Evolutionary conservation across 106 monocot species (phyloP), one percentile per base, ranked within the genome.

Genomic region (Dioscorea dumetorum): DNA sequence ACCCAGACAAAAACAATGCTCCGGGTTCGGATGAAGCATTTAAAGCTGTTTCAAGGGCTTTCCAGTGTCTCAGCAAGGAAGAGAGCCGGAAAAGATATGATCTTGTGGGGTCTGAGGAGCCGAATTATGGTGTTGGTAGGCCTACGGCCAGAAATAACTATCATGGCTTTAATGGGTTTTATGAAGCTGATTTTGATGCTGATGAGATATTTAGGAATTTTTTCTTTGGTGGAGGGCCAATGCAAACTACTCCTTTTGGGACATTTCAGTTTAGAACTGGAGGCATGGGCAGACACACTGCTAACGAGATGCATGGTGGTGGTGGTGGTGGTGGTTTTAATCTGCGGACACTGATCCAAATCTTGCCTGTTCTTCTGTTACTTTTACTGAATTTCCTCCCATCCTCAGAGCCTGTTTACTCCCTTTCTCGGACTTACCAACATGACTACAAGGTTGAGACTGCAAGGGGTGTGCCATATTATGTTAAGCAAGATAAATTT

Each of bases 121-220:
- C 83, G 41, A 41, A 41, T 6, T 41, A 41, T 35, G n/a, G 54
- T 22, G 49, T 22, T 8, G 22, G n/a, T 13, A 72, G 80, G 54
- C 57, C 70, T 35, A 21, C 86, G 0, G 68, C 73, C 0, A 73
- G 86, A 32, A 69, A 76, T 48, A 32, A 52, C 41, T 41, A 41
- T 28, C 63, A 73, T 68, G 87, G 83, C 2, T 80, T 75, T 59
- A 78, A 81, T 65, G 97, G 95, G 4, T 86, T 85, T 59, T 88
- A 95, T 48, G 93, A 90, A 12, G 91, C 70, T 34, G 93, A 93
- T 10, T 68, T 99, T 56, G 92, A 99, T 76, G 82, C 97, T 1
- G 93, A 99, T 52, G 97, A 93, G 83, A 93, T 99, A 22, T 99
- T 99, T 64, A 80, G 97, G 72, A 93, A 87, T 69, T 97, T 97